A percentile compares a stretch with the other conserved stretches of the same genome.
Evolutionary conservation across 2,329 filamentous ascomycete species (phyloP).

Genomic region (Neoarthrinium moseri): DNA sequence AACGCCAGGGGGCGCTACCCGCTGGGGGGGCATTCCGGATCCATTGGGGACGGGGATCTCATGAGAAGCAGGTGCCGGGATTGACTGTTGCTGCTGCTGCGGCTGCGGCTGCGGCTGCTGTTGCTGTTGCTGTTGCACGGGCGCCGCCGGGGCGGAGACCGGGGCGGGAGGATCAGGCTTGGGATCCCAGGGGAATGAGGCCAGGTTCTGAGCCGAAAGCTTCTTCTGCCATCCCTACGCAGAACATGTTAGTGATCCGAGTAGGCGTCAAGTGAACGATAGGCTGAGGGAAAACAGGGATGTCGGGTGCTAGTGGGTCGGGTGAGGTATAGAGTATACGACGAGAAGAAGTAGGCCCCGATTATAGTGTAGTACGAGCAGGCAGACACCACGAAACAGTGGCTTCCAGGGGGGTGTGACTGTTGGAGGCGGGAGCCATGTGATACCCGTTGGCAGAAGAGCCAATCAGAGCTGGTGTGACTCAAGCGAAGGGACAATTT

Average conservation of each 20-base stretch:
- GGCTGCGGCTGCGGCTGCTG: constrained; percentile 15
- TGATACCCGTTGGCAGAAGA: constrained; percentile 4
- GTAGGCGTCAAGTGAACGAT: too few species aligned
- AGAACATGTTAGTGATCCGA: constrained; percentile 16
- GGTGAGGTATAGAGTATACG: too few species aligned
- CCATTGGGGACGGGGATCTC: constrained; percentile 20
- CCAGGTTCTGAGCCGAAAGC: constrained; percentile 79
- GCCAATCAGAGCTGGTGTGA: constrained; percentile 22
- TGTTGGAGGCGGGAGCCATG: neutral
- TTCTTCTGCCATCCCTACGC: constrained; percentile 90
- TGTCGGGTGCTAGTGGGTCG: too few species aligned
- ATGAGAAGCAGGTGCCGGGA: constrained; percentile 11
- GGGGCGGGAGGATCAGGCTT: constrained; percentile 62
- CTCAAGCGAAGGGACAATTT: constrained; percentile 12
- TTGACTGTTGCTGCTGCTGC: constrained; percentile 14
- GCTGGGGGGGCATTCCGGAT: constrained; percentile 26
- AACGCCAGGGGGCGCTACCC: constrained; percentile 15
- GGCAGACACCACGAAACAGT: neutral
- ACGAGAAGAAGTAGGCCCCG: neutral
- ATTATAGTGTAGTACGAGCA: neutral
- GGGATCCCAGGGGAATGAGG: constrained; percentile 93
- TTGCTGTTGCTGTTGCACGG: constrained; percentile 17
- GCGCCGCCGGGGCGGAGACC: constrained; percentile 36
- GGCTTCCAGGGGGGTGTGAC: neutral
- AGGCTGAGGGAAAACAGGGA: too few species aligned